phyloP scores from a whole-genome alignment of 768 basidiomycete genomes.

The Tephrocybe sp. region DNA sequence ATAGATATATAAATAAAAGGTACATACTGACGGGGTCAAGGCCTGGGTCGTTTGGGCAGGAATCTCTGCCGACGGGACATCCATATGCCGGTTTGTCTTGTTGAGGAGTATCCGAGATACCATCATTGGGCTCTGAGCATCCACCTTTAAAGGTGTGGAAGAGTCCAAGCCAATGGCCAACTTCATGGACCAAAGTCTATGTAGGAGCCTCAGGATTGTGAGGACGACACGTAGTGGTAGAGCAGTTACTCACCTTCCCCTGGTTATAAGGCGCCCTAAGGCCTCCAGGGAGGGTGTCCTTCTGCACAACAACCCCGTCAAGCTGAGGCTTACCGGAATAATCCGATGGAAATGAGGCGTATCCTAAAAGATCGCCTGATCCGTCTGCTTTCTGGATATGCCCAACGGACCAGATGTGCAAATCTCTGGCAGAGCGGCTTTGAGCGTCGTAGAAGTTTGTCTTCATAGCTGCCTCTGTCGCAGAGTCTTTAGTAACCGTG shows the following conservation, averaged over 20 bases:
- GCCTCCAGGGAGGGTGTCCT: conserved; percentile 26
- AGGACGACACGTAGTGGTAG: too few species aligned
- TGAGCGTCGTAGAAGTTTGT: too few species aligned
- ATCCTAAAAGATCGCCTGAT: conserved; percentile 35
- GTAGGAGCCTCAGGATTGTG: too few species aligned
- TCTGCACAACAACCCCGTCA: conserved; percentile 33
- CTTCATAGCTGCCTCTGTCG: too few species aligned
- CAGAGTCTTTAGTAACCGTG: too few species aligned
- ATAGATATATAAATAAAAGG: neutral
- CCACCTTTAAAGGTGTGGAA: conserved; percentile 39
- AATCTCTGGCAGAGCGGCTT: too few species aligned
- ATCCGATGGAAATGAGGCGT: conserved; percentile 38
- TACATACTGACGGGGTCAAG: conserved; percentile 34
- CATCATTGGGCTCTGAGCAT: conserved; percentile 22
- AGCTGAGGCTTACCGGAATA: conserved; percentile 27
- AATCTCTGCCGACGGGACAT: conserved; percentile 32
- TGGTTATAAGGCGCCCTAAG: conserved; percentile 26
- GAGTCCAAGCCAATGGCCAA: conserved; percentile 38
- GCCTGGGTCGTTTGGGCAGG: conserved; percentile 30
- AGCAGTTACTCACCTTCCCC: conserved; percentile 14
- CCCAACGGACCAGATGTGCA: too few species aligned
- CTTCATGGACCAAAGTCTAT: conserved; percentile 36
- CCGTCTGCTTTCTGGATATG: too few species aligned
- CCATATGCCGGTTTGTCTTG: conserved; percentile 32
- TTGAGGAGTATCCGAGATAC: conserved; percentile 33